Evolutionary conservation across 495 filamentous ascomycete species (phyloP), one percentile per base, ranked within the genome.

Genomic region (Aspergillus hancockii): DNA sequence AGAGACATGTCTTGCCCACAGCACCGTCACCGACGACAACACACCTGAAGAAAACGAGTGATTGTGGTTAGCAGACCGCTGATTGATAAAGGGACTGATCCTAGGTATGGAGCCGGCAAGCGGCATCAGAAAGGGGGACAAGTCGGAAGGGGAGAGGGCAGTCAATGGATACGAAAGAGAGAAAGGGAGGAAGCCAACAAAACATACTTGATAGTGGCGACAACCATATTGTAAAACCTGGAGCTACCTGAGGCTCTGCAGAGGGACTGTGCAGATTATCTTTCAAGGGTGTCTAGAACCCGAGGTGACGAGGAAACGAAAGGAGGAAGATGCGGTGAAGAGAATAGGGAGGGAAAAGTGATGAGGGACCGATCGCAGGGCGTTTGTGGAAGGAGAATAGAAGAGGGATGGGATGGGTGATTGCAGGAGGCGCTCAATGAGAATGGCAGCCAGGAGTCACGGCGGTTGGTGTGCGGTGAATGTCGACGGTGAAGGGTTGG

Each of bases 21-120:
- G 94, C 94, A 92, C 94, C 94, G 75, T 98, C 94, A 74, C 94
- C 94, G 68, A 98, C 94, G 54, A 98, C 94, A 60, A 98, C 94
- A 81, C 94, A 98, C 75, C 93, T 97, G 67, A 61, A 60, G 22
- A 25, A 58, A 49, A 23, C 31, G 38, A 14, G 49, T 14, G 34
- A 49, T 56, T 32, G 57, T 46, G 38, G 67, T 72, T 71, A 75
- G 71, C 65, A 55, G 57, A 19, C 38, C 38, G 54, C 50, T 21
- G 60, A 56, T 46, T 13, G 54, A 55, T 52, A 49, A 57, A 40
- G 41, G 45, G 22, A 53, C 51, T 18, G 25, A 34, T 34, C 45
- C 22, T 12, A 19, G 14, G 49, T 28, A 55, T 19, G 18, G 34
- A 31, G 12, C 21, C 43, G 50, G 49, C 52, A 22, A 28, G 47